Conservation (phyloP, 495 filamentous ascomycete genomes). For the Aspergillus olivimuriae region DNA sequence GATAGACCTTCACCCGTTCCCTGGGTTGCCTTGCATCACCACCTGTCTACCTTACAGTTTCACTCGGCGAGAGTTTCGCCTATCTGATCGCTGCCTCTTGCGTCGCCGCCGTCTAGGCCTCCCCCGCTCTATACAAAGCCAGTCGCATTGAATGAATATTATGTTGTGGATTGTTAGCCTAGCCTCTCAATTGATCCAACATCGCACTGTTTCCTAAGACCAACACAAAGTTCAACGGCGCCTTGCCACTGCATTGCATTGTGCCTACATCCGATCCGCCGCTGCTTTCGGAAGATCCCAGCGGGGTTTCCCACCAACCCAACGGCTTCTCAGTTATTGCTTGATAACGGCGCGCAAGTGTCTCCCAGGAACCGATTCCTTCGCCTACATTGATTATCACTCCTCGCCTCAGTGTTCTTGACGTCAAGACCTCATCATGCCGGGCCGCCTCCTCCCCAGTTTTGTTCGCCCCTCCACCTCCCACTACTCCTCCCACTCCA, state of each 20-base stretch:
- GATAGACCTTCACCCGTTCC: too few relatives aligned
- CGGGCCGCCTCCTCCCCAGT: slow-evolving; percentile 42
- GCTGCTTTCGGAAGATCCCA: not conserved
- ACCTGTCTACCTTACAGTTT: too few relatives aligned
- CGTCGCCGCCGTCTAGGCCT: too few relatives aligned
- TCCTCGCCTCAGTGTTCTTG: too few relatives aligned
- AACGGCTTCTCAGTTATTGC: not conserved
- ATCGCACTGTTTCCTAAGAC: slow-evolving; percentile 27
- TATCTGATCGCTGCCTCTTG: too few relatives aligned
- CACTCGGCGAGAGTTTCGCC: too few relatives aligned
- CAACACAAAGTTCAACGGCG: slow-evolving; percentile 2
- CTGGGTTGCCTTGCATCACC: too few relatives aligned
- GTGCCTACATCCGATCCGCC: too few relatives aligned
- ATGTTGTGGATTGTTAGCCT: slow-evolving; percentile 23
- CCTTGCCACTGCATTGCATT: not conserved
- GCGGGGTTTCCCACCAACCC: too few relatives aligned
- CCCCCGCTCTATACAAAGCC: too few relatives aligned
- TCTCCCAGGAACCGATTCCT: not conserved
- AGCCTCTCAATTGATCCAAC: slow-evolving; percentile 18
- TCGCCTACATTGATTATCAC: too few relatives aligned
- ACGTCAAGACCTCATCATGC: slow-evolving; percentile 27
- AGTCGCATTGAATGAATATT: slow-evolving; percentile 10
- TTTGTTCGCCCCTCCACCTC: slow-evolving; percentile 37
- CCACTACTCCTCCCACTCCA: slow-evolving; percentile 32
- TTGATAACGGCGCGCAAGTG: not conserved